These are phyloP conservation scores for Pholiota conissans DNA, from an alignment of 768 basidiomycete species.

Conservation along the genomic window DNA sequence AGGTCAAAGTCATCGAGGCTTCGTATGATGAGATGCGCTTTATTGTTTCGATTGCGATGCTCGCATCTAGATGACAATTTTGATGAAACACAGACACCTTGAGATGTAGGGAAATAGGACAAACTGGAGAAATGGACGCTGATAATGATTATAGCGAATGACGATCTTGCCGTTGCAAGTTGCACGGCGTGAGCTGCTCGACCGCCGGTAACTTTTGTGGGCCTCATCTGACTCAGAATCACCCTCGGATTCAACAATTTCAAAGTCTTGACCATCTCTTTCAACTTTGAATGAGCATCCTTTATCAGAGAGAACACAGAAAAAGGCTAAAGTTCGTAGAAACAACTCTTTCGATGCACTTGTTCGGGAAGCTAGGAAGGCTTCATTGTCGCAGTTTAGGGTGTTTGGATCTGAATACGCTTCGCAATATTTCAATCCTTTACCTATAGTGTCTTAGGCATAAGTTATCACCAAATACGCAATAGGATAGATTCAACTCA, in stretches of 20 bases:
- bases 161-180: background rate
- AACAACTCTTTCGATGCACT: conserved; percentile 12
- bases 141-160: background rate
- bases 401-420: no score
- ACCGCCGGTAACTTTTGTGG: background rate
- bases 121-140: background rate
- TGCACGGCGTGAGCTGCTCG: no score
- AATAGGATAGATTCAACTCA: no score
- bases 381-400: no score
- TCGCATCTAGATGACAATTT: conserved; percentile 5
- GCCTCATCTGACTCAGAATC: background rate
- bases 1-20: conserved; percentile 23
- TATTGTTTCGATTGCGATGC: background rate
- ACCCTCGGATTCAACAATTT: background rate
- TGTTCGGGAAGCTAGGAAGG: no score
- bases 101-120: background rate
- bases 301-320: conserved; percentile 15
- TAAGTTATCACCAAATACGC: no score
- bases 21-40: conserved; percentile 18
- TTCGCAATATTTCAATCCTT: conserved; percentile 10
- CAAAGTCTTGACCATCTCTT: background rate
- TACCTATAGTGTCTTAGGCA: no score
- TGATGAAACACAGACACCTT: background rate
- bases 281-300: conserved; percentile 17
- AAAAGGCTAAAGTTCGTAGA: conserved; percentile 21